phyloP scores from a whole-genome alignment of 2,329 filamentous ascomycete genomes.

The Saccharata proteae region DNA sequence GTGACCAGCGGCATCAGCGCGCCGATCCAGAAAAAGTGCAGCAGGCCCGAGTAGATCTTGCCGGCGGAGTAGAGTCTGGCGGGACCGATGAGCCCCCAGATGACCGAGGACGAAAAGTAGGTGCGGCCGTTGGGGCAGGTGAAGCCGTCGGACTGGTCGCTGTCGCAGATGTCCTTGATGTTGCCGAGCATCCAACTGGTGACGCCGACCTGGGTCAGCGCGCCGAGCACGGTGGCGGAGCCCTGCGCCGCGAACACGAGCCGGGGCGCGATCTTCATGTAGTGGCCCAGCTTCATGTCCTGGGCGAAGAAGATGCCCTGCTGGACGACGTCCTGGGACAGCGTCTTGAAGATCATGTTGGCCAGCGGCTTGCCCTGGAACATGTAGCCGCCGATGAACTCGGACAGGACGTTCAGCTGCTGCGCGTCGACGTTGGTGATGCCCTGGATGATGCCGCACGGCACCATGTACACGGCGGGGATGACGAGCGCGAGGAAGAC shows the following conservation, averaged over 20 bases:
- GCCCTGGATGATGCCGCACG: conserved; percentile 8
- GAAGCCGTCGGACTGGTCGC: conserved; percentile 27
- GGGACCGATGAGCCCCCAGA: conserved; percentile 59
- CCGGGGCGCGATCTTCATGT: conserved; percentile 48
- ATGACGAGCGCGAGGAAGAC: conserved; percentile 5
- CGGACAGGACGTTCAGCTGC: conserved; percentile 45
- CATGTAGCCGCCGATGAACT: conserved; percentile 55
- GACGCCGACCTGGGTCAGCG: conserved; percentile 53
- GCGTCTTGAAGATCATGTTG: conserved; percentile 42
- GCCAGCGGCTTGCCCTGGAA: conserved; percentile 57
- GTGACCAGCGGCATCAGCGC: conserved; percentile 49
- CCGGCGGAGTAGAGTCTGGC: conserved; percentile 53
- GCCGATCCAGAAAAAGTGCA: conserved; percentile 62
- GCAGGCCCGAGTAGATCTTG: conserved; percentile 50
- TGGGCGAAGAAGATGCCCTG: conserved; percentile 8
- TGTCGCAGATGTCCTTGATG: conserved; percentile 53
- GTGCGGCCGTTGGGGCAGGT: conserved; percentile 46
- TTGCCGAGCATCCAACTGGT: conserved; percentile 44
- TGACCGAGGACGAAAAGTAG: conserved; percentile 52
- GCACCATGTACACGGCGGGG: conserved; percentile 6
- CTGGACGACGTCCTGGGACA: conserved; percentile 7
- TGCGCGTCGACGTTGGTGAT: conserved; percentile 9
- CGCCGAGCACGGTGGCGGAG: conserved; percentile 53
- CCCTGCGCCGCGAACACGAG: conserved; percentile 57
- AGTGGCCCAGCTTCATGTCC: conserved; percentile 27